Evolutionary conservation across 495 filamentous ascomycete genomes (phyloP), one percentile per base, ranked within the genome.

Genomic region (Xanthoparmelia taractica): DNA sequence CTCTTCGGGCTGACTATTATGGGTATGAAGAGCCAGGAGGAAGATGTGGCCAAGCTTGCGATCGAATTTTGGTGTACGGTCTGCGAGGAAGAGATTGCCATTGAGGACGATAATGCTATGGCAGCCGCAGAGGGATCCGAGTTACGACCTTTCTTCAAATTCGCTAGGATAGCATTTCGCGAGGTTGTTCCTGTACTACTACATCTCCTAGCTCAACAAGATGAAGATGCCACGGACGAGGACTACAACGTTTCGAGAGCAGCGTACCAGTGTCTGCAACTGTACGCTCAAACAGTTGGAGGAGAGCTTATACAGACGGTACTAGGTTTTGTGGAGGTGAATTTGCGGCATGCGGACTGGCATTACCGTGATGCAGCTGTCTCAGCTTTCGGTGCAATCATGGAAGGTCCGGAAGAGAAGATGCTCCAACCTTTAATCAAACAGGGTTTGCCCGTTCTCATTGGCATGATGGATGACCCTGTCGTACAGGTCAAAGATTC

Each of bases 11-110:
- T 98, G 18, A 98, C 95, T n/a, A 95, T 97, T 64, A 85, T 96
- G 78, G 95, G 94, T 62, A 98, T 98, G 95, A 96, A 94, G 81
- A 93, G 85, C 73, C 88, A 90, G 13, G 94, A 98, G 69, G 94
- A 98, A 73, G 94, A 97, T 75, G 95, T 97, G 45, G 87, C 95
- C 48, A 98, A 98, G 81, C 83, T 98, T 34, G 94, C 94, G 31
- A 90, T 98, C 65, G 94, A 98, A 71, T 98, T 98, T 80, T 98
- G 94, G 94, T 97, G 94, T 78, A 97, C 94, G 25, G 94, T 98
- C 45, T 97, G 94, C 78, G 94, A 98, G 72, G 94, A 98, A 77
- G 94, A 98, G 73, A 90, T 96, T 66, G 85, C 87, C 62, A 97
- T 98, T 72, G 94, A 97, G 66, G 94, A 98, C 69, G 94, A 98